Conservation (phyloP, 2,329 filamentous ascomycete genomes). For the Penicillium sp. region DNA sequence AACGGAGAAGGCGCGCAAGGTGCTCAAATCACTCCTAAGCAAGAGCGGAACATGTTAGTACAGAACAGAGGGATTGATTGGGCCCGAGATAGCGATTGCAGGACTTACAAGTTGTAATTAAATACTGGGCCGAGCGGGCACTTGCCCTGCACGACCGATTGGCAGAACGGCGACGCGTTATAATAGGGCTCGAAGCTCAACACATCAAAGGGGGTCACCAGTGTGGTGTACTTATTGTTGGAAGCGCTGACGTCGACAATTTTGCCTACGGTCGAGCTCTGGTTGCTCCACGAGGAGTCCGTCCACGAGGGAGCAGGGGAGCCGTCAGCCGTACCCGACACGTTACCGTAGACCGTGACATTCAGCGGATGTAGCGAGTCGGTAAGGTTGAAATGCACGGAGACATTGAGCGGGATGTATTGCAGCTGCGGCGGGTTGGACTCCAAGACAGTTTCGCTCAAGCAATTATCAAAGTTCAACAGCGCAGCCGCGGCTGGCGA, state of each 20-base stretch:
- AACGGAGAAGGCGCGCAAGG: slow-evolving; percentile 72
- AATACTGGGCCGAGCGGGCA: slow-evolving; percentile 81
- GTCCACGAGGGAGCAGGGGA: slow-evolving; percentile 62
- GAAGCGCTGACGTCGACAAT: slow-evolving; percentile 66
- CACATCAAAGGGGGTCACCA: slow-evolving; percentile 71
- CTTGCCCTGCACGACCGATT: slow-evolving; percentile 56
- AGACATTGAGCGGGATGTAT: slow-evolving; percentile 74
- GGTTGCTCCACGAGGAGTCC: slow-evolving; percentile 64
- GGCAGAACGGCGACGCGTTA: slow-evolving; percentile 66
- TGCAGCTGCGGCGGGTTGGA: slow-evolving; percentile 67
- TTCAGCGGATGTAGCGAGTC: slow-evolving; percentile 66
- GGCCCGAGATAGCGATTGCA: neutral
- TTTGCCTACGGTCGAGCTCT: slow-evolving; percentile 69
- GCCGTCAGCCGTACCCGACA: slow-evolving; percentile 67
- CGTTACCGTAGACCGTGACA: slow-evolving; percentile 86
- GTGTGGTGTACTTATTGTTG: slow-evolving; percentile 68
- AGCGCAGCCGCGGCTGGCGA: slow-evolving; percentile 63
- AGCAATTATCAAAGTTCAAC: slow-evolving; percentile 82
- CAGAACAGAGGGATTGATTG: neutral
- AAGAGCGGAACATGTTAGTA: slow-evolving; percentile 2
- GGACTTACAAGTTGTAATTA: slow-evolving; percentile 54
- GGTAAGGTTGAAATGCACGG: slow-evolving; percentile 70
- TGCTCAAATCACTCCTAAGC: slow-evolving; percentile 47
- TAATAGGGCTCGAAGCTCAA: slow-evolving; percentile 74
- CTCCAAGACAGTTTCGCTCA: slow-evolving; percentile 61